Conservation (phyloP, 2,329 filamentous ascomycete genomes). For the Arthroderma sp. region DNA sequence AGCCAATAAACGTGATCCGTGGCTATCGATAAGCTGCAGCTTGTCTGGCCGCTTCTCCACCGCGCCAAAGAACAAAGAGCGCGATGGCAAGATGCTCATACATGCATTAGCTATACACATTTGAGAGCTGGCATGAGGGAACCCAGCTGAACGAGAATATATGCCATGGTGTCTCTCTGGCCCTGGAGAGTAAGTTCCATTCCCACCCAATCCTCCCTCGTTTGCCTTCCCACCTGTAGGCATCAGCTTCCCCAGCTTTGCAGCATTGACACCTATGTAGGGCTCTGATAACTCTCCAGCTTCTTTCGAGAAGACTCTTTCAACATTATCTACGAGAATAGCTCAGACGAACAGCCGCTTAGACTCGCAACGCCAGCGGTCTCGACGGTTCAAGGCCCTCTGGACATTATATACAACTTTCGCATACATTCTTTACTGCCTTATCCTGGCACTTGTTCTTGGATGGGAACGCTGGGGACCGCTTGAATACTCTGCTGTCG, state of each 20-base stretch:
- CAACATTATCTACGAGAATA: constrained; percentile 71
- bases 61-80: no score
- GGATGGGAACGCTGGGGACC: constrained; percentile 67
- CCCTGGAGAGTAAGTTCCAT: constrained; percentile 56
- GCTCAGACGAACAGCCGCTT: constrained; percentile 58
- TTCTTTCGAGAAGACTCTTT: constrained; percentile 83
- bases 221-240: background rate
- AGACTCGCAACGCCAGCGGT: constrained; percentile 56
- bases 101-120: background rate
- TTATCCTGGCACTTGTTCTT: constrained; percentile 71
- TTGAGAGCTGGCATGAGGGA: background rate
- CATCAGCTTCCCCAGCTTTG: background rate
- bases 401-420: constrained; percentile 86
- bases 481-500: constrained; percentile 64
- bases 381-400: constrained; percentile 68
- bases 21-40: no score
- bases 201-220: background rate
- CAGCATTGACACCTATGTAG: constrained; percentile 31
- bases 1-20: no score
- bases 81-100: no score
- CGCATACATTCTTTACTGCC: constrained; percentile 73
- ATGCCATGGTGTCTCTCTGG: constrained; percentile 67
- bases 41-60: no score
- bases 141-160: background rate
- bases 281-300: constrained; percentile 69